These are phyloP conservation scores for Pseudogymnoascus sp. DNA, from an alignment of 2,329 filamentous ascomycete genomes.

Conservation along the genomic window DNA sequence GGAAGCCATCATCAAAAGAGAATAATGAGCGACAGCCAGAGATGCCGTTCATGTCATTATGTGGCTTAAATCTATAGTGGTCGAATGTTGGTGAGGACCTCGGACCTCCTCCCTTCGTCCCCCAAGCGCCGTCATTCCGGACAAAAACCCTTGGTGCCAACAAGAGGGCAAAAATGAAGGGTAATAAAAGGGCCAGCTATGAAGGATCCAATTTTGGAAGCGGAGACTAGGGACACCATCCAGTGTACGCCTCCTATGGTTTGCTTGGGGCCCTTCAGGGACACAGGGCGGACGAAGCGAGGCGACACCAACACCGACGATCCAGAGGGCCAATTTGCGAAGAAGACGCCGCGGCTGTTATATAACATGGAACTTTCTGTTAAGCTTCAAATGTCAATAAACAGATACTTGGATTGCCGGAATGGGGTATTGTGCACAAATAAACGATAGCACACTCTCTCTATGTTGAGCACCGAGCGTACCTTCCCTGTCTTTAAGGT, in stretches of 20 bases:
- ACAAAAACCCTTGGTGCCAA: not conserved
- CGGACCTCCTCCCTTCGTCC: not conserved
- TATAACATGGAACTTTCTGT: not conserved
- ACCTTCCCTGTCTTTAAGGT: not conserved
- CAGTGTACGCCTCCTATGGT: not conserved
- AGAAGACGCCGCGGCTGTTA: not conserved
- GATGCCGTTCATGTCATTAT: constrained; percentile 1
- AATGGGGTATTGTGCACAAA: not conserved
- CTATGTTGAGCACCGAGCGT: not conserved
- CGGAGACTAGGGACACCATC: not conserved
- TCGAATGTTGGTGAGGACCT: not conserved
- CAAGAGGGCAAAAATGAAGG: not conserved
- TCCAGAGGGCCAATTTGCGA: not conserved
- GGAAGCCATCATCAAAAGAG: not conserved
- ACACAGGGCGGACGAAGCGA: constrained; percentile 5
- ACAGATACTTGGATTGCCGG: not conserved
- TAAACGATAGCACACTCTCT: not conserved
- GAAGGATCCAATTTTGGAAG: constrained; percentile 4
- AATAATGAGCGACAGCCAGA: constrained; percentile 1
- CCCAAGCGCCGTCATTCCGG: constrained; percentile 5
- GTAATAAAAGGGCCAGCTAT: constrained; percentile 5
- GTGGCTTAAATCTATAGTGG: constrained; percentile 7
- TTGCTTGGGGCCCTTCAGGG: constrained; percentile 1
- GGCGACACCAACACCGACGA: not conserved
- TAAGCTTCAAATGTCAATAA: not conserved